Percentiles rank a stretch among this genome's conserved stretches.
These are phyloP conservation scores for Taxillus chinensis DNA, from an alignment of 164 flowering plant species.

Conservation along the genomic window DNA sequence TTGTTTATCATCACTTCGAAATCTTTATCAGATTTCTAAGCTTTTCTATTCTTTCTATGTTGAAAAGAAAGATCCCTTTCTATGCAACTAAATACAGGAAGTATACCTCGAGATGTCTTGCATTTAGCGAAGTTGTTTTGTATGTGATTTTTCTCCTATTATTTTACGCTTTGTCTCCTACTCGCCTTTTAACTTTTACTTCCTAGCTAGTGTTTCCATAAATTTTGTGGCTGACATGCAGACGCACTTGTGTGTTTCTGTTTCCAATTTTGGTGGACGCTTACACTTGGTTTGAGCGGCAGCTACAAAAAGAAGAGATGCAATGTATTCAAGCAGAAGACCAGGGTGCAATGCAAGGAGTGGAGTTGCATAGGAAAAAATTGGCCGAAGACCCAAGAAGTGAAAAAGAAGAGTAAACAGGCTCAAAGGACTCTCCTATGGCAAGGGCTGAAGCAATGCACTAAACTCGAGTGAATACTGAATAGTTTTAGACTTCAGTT, in stretches of 20 bases:
- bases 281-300: constrained; percentile 96
- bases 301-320: constrained; percentile 95
- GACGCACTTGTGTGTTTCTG: background rate
- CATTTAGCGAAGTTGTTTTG: no score
- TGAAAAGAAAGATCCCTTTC: no score
- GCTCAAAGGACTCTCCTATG: constrained; percentile 62
- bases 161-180: no score
- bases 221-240: background rate
- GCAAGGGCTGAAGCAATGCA: constrained; percentile 70
- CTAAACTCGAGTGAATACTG: constrained; percentile 28
- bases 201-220: no score
- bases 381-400: constrained; percentile 77
- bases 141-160: no score
- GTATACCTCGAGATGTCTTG: no score
- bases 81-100: no score
- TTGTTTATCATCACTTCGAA: no score
- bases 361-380: constrained; percentile 79
- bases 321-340: constrained; percentile 72
- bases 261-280: constrained; percentile 96
- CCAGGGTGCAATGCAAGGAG: constrained; percentile 64
- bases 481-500: constrained; percentile 2
- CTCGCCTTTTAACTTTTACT: no score
- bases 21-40: no score
- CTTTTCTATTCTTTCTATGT: no score
- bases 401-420: constrained; percentile 69